These are phyloP conservation scores for Yarrowia hollandica DNA, from an alignment of 805 yeast species.

Conservation along the genomic window DNA sequence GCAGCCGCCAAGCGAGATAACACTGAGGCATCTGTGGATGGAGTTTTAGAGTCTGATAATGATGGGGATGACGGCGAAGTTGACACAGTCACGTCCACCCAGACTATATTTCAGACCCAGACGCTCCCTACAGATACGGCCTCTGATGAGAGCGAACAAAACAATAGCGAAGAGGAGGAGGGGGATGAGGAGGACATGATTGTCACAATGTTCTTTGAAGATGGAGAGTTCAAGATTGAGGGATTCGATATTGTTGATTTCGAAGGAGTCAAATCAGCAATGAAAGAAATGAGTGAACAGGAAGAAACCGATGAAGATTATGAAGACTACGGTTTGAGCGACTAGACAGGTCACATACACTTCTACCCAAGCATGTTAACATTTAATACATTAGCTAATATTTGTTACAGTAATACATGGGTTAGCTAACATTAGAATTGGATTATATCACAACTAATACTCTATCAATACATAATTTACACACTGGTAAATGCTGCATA, in stretches of 20 bases:
- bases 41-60: neutral
- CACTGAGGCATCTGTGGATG: neutral
- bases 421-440: too few species aligned
- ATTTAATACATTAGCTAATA: neutral
- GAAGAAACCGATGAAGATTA: constrained; percentile 11
- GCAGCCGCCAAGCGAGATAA: too few species aligned
- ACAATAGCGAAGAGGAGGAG: neutral
- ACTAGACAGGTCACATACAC: too few species aligned
- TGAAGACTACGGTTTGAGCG: constrained; percentile 21
- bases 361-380: too few species aligned
- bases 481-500: neutral
- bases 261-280: constrained; percentile 29
- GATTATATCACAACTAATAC: neutral
- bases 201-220: constrained; percentile 18
- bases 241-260: constrained; percentile 31
- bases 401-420: too few species aligned
- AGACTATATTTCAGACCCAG: constrained; percentile 10
- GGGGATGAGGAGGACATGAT: constrained; percentile 7
- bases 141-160: neutral
- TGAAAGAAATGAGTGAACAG: neutral
- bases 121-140: neutral
- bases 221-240: constrained; percentile 35
- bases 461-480: constrained; percentile 27
- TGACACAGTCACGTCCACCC: constrained; percentile 9
- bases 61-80: neutral